Base-by-base conservation (phyloP, 78 protist genomes). In the Dictyostelium purpureum region DNA sequence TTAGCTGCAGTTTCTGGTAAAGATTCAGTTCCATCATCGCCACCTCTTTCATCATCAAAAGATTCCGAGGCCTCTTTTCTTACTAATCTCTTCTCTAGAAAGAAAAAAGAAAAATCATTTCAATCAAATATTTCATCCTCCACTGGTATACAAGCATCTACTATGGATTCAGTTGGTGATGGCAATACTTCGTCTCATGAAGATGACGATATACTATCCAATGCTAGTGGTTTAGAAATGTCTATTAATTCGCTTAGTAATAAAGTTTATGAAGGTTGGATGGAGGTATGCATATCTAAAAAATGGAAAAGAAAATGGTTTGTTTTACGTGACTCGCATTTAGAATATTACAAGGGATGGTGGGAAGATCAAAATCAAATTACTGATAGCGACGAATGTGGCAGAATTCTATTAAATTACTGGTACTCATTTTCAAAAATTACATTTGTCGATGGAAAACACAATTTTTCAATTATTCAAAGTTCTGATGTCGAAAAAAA, bases 341-440 rank as follows among this genome's bases (percentile, higher is more conserved):
- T 82, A 10, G 90, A 82, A 63, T 82, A 82, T 43, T 82, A 71
- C 24, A 82, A 82, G 40, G 90, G 90, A 42, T 82, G 90, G 90
- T 82, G 90, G 90, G 90, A 82, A 21, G 73, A 71, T 19, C 54
- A 71, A 45, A 33, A 26, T 10, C 21, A 45, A 16, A 19, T 70
- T 26, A 56, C 33, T 16, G 43, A 38, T 18, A 24, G 5, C 18
- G 67, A 71, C 4, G 79, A 71, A 14, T 35, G 24, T 47, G 79
- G 79, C 4, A 82, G 42, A 35, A 82, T 82, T 12, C 33, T 76
- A 37, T 37, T 82, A 21, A 82, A 82, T 56, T 82, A 82, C 42
- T 82, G 90, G 90, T 82, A 67, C 31, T 47, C 90, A 42, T 42
- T 82, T 6, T 43, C 80, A 19, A 67, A 70, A 37, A 24, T 61